Base-by-base conservation (phyloP, 192 early-diverging fungal species). In the Umbelopsis sp. region DNA sequence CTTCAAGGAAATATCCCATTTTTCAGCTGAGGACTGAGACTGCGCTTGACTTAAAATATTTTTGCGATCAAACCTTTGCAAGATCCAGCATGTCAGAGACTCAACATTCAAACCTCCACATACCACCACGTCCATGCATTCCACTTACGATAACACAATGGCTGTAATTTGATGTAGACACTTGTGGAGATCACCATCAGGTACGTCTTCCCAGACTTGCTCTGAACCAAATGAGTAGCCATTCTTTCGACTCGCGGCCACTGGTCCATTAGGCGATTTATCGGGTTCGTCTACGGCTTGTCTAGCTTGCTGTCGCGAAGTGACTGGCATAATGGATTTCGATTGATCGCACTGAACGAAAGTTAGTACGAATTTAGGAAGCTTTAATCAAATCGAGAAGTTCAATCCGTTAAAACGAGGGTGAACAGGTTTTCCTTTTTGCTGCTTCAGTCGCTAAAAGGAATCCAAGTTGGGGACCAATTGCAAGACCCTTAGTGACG, bases 1-100 rank as follows among this genome's bases (percentile, higher is more conserved):
- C 26, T 29, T 7, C 4, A 62, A 20, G 31, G 56, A 62, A 62
- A 62, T 62, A 62, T 62, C 56, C 56, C 47, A 49, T 49, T 49
- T 49, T 49, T 49, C 47, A n/a, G 47, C 20, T 21, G 56, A 62
- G 17, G 56, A 32, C 56, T 62, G 56, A 22, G 31, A 62, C 56
- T 62, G 56, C 56, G 31, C 26, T 34, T 62, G 56, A 62, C 56
- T 62, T 14, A 62, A 62, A 62, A 62, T 62, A 62, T 62, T 62
- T 32, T 62, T 62, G 56, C 56, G 29, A 62, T 62, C 56, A 14
- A 29, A 62, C 31, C 56, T 62, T 20, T 17, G 26, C 4, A 4
- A 11, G 29, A 36, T 32, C 12, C 16, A 62, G 34, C 20, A 20
- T 34, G 17, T 62, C 11, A 49, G n/a, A n/a, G 20, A 17, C 16